phyloP scores from a whole-genome alignment of 1,284 basidiomycete species.

The Inonotus obliquus region DNA sequence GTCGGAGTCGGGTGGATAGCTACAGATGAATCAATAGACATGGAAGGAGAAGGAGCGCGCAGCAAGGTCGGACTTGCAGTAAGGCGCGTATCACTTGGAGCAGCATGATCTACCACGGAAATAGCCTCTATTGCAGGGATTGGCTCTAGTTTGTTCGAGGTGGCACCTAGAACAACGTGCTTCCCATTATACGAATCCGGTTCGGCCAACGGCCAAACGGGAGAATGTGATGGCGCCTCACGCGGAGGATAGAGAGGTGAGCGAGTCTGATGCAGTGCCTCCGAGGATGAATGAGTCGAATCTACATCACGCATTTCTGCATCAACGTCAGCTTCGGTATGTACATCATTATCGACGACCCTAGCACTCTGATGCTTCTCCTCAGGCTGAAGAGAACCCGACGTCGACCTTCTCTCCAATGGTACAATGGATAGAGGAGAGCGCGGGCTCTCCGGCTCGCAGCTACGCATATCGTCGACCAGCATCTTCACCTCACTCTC shows the following conservation, averaged over 20 bases:
- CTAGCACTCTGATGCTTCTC: not conserved
- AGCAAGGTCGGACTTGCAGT: not conserved
- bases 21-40: constrained; percentile 1
- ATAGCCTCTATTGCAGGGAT: not conserved
- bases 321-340: not conserved
- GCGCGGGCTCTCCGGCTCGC: not conserved
- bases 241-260: not conserved
- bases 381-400: not conserved
- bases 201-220: too few species aligned
- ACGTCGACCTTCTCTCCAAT: not conserved
- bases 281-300: too few species aligned
- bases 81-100: not conserved
- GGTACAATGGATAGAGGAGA: not conserved
- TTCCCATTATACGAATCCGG: not conserved
- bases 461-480: not conserved
- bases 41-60: constrained; percentile 1
- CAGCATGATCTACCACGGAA: not conserved
- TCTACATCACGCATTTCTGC: not conserved
- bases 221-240: too few species aligned
- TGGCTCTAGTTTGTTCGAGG: not conserved
- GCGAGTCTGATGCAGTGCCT: not conserved
- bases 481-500: not conserved
- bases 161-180: not conserved
- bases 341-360: not conserved
- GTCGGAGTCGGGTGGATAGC: not conserved